phyloP scores from a whole-genome alignment of 106 monocot species.

The Dioscorea dumetorum region DNA sequence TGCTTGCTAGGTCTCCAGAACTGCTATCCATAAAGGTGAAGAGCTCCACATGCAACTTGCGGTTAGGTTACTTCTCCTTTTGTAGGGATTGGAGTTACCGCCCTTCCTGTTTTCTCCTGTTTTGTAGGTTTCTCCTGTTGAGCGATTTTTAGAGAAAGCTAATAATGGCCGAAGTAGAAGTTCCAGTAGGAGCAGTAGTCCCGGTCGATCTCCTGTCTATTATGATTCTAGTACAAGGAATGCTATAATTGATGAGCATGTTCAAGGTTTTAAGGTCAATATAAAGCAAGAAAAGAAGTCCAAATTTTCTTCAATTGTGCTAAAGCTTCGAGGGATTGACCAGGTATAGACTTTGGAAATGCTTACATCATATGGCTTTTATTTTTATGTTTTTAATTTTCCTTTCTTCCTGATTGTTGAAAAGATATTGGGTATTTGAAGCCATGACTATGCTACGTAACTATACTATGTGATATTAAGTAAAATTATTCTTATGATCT shows the following conservation, averaged over 20 bases:
- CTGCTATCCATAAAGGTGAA: conserved; percentile 90
- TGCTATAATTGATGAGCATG: conserved; percentile 61
- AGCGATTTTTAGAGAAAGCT: conserved; percentile 84
- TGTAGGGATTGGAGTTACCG: background rate
- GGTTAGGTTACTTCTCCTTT: background rate
- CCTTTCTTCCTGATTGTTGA: too few relatives aligned
- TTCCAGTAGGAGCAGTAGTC: conserved; percentile 84
- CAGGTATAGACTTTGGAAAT: conserved; percentile 42
- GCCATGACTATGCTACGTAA: too few relatives aligned
- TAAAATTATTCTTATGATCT: too few relatives aligned
- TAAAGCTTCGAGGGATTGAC: conserved; percentile 93
- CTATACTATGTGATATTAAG: too few relatives aligned
- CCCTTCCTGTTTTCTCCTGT: background rate
- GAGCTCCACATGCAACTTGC: background rate
- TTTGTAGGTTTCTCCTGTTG: conserved; percentile 74
- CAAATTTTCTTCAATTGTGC: conserved; percentile 84
- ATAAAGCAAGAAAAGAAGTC: conserved; percentile 93
- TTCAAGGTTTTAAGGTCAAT: conserved; percentile 83
- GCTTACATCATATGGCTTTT: background rate
- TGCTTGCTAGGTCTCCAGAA: conserved; percentile 90
- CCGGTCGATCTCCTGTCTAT: conserved; percentile 74
- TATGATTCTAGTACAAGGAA: conserved; percentile 49
- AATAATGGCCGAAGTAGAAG: conserved; percentile 78
- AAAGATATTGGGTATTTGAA: too few relatives aligned
- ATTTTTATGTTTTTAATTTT: background rate